These are phyloP conservation scores for Suillus spraguei DNA, from an alignment of 768 basidiomycete genomes.

Conservation along the genomic window DNA sequence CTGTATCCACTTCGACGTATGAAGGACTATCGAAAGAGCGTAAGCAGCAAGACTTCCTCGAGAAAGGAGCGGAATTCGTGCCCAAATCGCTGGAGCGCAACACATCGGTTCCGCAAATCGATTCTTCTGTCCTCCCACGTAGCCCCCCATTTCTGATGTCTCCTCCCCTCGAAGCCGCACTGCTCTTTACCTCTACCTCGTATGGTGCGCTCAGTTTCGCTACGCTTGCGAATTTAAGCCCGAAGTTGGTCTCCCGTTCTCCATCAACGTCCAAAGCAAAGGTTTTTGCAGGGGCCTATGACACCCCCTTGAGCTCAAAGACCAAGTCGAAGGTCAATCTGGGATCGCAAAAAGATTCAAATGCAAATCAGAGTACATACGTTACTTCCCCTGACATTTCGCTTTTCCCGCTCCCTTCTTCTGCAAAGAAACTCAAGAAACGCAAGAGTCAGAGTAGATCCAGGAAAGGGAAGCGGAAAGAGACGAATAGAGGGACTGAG, in stretches of 20 bases:
- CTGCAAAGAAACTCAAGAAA: conserved; percentile 11
- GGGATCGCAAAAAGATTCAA: background rate
- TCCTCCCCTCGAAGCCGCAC: conserved; percentile 53
- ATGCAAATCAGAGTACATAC: background rate
- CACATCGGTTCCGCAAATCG: conserved; percentile 26
- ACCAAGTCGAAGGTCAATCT: background rate
- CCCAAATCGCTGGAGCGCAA: conserved; percentile 9
- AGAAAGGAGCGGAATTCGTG: background rate
- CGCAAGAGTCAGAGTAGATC: conserved; percentile 12
- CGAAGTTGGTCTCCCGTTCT: background rate
- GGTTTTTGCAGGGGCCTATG: background rate
- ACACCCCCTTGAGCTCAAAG: background rate
- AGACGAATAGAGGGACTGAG: background rate
- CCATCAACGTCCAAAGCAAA: background rate
- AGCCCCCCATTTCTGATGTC: conserved; percentile 62
- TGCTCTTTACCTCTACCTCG: conserved; percentile 50
- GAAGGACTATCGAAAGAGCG: conserved; percentile 15
- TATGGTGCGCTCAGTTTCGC: conserved; percentile 19
- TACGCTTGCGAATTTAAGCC: background rate
- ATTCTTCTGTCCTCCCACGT: conserved; percentile 48
- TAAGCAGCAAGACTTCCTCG: conserved; percentile 18
- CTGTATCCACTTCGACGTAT: conserved; percentile 14
- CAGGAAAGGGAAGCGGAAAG: background rate
- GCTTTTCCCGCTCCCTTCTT: conserved; percentile 24
- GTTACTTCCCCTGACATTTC: conserved; percentile 17